A percentile compares a stretch with the other conserved stretches of the same genome.
Evolutionary conservation across 257 asterid species (phyloP).

Genomic region (Salvia hispanica): DNA sequence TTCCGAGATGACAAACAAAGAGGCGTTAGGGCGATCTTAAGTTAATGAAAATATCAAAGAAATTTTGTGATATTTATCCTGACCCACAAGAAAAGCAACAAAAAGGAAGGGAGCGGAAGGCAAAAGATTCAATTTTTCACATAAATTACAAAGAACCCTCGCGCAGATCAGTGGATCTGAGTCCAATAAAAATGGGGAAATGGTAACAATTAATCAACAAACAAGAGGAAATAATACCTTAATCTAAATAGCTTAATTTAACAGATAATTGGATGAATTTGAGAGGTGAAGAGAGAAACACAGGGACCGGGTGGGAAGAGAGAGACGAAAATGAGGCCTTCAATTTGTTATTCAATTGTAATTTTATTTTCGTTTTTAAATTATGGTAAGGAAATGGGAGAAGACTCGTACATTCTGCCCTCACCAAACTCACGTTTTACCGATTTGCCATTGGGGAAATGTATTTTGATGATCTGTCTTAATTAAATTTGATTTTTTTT

Average conservation of each 20-base stretch:
- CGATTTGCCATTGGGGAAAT: conserved; percentile 9
- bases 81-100: conserved; percentile 36
- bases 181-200: background rate
- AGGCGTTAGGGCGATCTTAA: conserved; percentile 23
- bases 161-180: conserved; percentile 33
- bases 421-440: conserved; percentile 1
- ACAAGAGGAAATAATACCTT: conserved; percentile 34
- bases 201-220: conserved; percentile 19
- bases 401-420: conserved; percentile 26
- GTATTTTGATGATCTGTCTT: too few relatives aligned
- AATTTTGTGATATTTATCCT: conserved; percentile 23
- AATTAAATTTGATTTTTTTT: too few relatives aligned
- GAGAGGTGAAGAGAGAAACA: conserved; percentile 32
- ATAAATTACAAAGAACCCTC: conserved; percentile 23
- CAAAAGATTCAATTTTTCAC: conserved; percentile 28
- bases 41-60: conserved; percentile 12
- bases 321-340: conserved; percentile 1
- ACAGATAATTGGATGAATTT: conserved; percentile 36
- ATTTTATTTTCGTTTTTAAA: conserved; percentile 22
- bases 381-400: conserved; percentile 4
- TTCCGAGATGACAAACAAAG: background rate
- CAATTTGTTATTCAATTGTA: conserved; percentile 1
- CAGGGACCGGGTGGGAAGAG: conserved; percentile 8
- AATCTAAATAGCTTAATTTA: conserved; percentile 34
- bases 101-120: conserved; percentile 16